phyloP scores from a whole-genome alignment of 257 asterid genomes.

The Nicotiana knightiana region DNA sequence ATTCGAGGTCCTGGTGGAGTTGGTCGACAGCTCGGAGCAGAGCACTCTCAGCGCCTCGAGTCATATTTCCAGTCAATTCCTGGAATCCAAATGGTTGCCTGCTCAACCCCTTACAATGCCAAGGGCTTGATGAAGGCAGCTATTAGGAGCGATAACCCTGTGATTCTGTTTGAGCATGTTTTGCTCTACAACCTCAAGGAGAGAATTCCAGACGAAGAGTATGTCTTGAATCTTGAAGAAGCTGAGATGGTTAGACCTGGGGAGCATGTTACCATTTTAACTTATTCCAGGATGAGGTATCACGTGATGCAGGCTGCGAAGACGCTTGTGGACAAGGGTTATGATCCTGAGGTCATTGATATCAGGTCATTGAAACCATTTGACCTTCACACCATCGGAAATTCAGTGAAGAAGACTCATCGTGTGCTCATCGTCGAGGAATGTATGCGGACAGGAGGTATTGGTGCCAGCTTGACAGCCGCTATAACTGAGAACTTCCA shows the following conservation, averaged over 20 bases:
- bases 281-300: constrained; percentile 84
- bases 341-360: constrained; percentile 79
- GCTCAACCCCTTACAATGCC: constrained; percentile 79
- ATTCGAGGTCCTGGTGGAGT: constrained; percentile 95
- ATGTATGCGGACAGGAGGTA: constrained; percentile 94
- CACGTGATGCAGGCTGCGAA: constrained; percentile 90
- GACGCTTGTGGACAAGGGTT: constrained; percentile 67
- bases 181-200: constrained; percentile 76
- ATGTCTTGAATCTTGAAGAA: constrained; percentile 60
- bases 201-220: constrained; percentile 77
- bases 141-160: constrained; percentile 74
- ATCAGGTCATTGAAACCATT: constrained; percentile 81
- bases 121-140: constrained; percentile 85
- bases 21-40: constrained; percentile 93
- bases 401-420: constrained; percentile 77
- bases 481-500: constrained; percentile 66
- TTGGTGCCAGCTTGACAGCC: constrained; percentile 78
- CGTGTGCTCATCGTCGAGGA: constrained; percentile 75
- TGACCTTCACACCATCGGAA: constrained; percentile 69
- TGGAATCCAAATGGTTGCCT: constrained; percentile 84
- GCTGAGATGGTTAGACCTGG: constrained; percentile 90
- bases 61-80: constrained; percentile 84
- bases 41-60: constrained; percentile 83
- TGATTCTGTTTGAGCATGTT: constrained; percentile 74
- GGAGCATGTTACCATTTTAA: constrained; percentile 65